Conservation (phyloP, 495 filamentous ascomycete species). For the Thozetella sp. region DNA sequence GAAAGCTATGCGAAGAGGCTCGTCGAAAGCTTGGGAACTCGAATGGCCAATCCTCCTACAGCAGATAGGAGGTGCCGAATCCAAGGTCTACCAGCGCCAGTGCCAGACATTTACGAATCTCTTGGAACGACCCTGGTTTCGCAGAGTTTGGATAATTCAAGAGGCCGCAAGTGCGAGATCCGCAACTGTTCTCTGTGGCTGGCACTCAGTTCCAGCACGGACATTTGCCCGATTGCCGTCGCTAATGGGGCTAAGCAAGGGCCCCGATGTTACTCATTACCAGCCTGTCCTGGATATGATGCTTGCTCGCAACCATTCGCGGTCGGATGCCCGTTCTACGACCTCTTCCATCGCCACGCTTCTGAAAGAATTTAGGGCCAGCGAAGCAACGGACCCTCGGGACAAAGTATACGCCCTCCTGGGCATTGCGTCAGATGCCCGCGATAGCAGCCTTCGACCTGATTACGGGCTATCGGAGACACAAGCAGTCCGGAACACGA, state of each 20-base stretch:
- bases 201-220: conserved; percentile 15
- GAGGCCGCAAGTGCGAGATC: conserved; percentile 15
- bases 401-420: conserved; percentile 38
- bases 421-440: conserved; percentile 21
- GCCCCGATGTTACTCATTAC: conserved; percentile 1
- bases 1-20: not conserved
- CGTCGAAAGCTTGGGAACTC: not conserved
- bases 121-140: conserved; percentile 13
- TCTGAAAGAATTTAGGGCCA: conserved; percentile 23
- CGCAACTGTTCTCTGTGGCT: conserved; percentile 19
- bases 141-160: conserved; percentile 19
- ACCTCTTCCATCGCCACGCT: conserved; percentile 24
- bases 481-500: not conserved
- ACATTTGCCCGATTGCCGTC: conserved; percentile 26
- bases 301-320: conserved; percentile 24
- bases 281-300: conserved; percentile 38
- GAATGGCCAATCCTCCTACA: conserved; percentile 2
- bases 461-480: not conserved
- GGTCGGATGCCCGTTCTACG: conserved; percentile 21
- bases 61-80: not conserved
- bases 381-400: conserved; percentile 24
- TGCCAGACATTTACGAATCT: conserved; percentile 15
- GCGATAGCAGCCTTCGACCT: not conserved
- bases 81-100: not conserved
- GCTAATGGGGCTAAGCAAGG: conserved; percentile 9